Evolutionary conservation across 1,139 yeast genomes (phyloP).

Genomic region (Yamadazyma pseudoaaseri): DNA sequence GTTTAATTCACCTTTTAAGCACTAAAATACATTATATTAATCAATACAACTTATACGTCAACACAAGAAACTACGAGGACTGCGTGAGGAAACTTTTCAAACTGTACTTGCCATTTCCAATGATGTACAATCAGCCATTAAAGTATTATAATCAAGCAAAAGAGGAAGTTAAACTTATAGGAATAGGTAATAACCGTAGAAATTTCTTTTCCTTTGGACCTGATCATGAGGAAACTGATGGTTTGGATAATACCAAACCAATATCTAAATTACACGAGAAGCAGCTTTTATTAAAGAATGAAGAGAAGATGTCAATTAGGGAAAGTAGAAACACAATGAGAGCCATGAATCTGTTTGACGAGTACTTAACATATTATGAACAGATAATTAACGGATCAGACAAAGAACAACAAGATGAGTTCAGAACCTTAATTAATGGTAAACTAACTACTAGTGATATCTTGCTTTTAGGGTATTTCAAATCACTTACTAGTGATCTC

Average conservation of each 20-base stretch:
- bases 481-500: constrained; percentile 33
- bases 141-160: constrained; percentile 50
- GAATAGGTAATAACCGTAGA: constrained; percentile 30
- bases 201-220: constrained; percentile 28
- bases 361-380: constrained; percentile 27
- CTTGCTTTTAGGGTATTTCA: constrained; percentile 32
- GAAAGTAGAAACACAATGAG: constrained; percentile 53
- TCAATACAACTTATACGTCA: constrained; percentile 60
- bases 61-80: constrained; percentile 61
- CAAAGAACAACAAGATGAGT: background rate
- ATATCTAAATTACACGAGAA: constrained; percentile 52
- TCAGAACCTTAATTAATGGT: background rate
- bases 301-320: constrained; percentile 39
- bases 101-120: constrained; percentile 69
- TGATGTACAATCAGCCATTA: constrained; percentile 79
- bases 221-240: constrained; percentile 16
- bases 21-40: constrained; percentile 49
- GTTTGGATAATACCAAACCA: constrained; percentile 32
- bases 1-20: constrained; percentile 30
- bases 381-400: constrained; percentile 13
- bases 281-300: constrained; percentile 43
- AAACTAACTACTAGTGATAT: constrained; percentile 9
- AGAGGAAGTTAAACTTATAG: constrained; percentile 39
- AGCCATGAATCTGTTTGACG: constrained; percentile 44
- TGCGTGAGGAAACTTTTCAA: constrained; percentile 63